These are phyloP conservation scores for Gnetum montanum DNA, from an alignment of 75 land plant genomes.

Conservation along the genomic window DNA sequence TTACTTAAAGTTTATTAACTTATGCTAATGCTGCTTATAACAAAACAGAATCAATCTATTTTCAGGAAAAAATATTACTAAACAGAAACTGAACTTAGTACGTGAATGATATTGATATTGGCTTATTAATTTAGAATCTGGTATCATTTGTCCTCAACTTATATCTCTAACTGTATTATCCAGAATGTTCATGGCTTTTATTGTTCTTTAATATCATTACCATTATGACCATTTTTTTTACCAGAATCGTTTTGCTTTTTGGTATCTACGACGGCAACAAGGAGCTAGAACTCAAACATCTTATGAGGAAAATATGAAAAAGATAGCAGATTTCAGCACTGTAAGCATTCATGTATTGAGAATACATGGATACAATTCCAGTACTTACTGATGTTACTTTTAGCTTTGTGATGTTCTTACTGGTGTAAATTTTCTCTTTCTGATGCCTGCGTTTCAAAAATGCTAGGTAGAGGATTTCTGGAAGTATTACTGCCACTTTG, in stretches of 20 bases:
- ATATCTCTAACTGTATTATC: too few relatives aligned
- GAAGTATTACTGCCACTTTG: constrained; percentile 93
- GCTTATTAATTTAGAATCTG: too few relatives aligned
- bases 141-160: too few relatives aligned
- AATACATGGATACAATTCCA: too few relatives aligned
- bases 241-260: constrained; percentile 86
- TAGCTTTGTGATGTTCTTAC: background rate
- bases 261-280: constrained; percentile 94
- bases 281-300: constrained; percentile 81
- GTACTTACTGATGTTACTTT: background rate
- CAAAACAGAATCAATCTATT: too few relatives aligned
- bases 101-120: too few relatives aligned
- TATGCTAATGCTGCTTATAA: too few relatives aligned
- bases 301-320: constrained; percentile 95
- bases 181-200: too few relatives aligned
- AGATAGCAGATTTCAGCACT: constrained; percentile 90
- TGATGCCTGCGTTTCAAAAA: background rate
- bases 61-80: too few relatives aligned
- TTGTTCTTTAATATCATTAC: too few relatives aligned
- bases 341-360: constrained; percentile 24
- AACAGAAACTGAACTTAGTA: too few relatives aligned
- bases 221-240: background rate
- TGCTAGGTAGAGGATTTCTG: constrained; percentile 90
- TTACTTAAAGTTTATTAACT: too few relatives aligned
- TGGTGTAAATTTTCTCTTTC: background rate